Base-by-base conservation (phyloP, 108 stramenopile genomes). In the Cylindrotheca fusiformis region DNA sequence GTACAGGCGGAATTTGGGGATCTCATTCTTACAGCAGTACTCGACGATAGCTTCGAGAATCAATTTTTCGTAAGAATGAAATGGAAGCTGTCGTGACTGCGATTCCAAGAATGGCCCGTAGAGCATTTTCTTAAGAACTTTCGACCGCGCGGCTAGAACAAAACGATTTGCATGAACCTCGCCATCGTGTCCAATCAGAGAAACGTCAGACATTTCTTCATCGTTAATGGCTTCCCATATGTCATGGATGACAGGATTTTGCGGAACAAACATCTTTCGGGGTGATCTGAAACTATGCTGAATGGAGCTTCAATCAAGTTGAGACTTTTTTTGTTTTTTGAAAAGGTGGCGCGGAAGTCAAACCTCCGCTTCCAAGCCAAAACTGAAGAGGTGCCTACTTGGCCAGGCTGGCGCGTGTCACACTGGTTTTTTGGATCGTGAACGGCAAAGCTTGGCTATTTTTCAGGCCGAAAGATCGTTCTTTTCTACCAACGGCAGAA, bases 31-130 rank as follows among this genome's bases (percentile, higher is more conserved):
- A 29, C 68, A 75, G 51, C 78, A 82, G 52, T 65, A 71, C 52
- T 85, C 62, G 24, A 85, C 80, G n/a, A 81, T 70, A 0, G 78
- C 84, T 48, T 67, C 52, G 48, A 75, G 55, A 20, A 81, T 54
- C 19, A 76, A 63, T 0, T 62, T 32, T 18, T 67, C 66, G 31
- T 74, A 73, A 54, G 60, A 28, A 47, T 74, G 33, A 62, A 81
- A 57, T 28, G 75, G 68, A 58, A 68, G 61, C 12, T 26, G 22
- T 28, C 54, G 0, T 33, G 60, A 58, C 47, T 58, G 55, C 6
- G 71, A 1, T 46, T 72, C 61, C 21, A 21, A 45, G 24, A 66
- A 68, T 3, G 4, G 54, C 51, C 70, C 54, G 58, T 79, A 85
- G 33, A 85, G 69, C 60, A 82, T 72, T 23, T 63, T 55, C 52